Percentiles rank a stretch among this genome's conserved stretches.
Conservation (phyloP, 345 rosid genomes). For the Dipteronia dyeriana region DNA sequence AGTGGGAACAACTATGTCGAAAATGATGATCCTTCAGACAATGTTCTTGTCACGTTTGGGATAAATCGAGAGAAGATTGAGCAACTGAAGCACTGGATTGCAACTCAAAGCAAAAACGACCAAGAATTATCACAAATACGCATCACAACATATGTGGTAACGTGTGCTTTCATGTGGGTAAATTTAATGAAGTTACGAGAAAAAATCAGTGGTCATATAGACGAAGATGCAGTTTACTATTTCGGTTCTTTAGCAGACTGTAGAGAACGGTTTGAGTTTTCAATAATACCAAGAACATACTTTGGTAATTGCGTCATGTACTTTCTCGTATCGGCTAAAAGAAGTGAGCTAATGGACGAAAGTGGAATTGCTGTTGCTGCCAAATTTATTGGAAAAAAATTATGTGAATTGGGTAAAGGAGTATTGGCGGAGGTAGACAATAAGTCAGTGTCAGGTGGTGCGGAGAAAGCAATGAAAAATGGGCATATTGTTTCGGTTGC, state of each 20-base stretch:
- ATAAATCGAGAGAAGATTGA: slow-evolving; percentile 26
- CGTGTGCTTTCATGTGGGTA: slow-evolving; percentile 41
- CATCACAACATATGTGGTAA: slow-evolving; percentile 36
- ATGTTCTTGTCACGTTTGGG: slow-evolving; percentile 38
- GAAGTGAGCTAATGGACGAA: slow-evolving; percentile 29
- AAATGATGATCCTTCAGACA: not conserved
- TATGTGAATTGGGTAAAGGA: slow-evolving; percentile 22
- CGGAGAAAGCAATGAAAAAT: slow-evolving; percentile 21
- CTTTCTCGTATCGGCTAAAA: slow-evolving; percentile 24
- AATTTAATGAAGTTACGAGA: slow-evolving; percentile 27
- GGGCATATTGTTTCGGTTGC: slow-evolving; percentile 20
- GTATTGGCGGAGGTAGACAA: slow-evolving; percentile 1
- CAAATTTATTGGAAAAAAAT: slow-evolving; percentile 23
- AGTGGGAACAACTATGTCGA: not conserved
- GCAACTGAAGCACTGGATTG: slow-evolving; percentile 28
- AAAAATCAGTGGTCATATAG: not conserved
- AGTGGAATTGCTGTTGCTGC: slow-evolving; percentile 33
- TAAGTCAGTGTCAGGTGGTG: no score
- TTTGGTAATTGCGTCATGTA: slow-evolving; percentile 49
- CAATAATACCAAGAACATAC: slow-evolving; percentile 32
- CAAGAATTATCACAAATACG: not conserved
- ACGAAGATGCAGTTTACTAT: slow-evolving; percentile 13
- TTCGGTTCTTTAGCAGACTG: slow-evolving; percentile 27
- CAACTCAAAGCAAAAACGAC: slow-evolving; percentile 8
- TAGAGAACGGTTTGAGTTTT: slow-evolving; percentile 27